phyloP scores from a whole-genome alignment of 2,329 filamentous ascomycete species.

The Aspergillus pseudonomiae region DNA sequence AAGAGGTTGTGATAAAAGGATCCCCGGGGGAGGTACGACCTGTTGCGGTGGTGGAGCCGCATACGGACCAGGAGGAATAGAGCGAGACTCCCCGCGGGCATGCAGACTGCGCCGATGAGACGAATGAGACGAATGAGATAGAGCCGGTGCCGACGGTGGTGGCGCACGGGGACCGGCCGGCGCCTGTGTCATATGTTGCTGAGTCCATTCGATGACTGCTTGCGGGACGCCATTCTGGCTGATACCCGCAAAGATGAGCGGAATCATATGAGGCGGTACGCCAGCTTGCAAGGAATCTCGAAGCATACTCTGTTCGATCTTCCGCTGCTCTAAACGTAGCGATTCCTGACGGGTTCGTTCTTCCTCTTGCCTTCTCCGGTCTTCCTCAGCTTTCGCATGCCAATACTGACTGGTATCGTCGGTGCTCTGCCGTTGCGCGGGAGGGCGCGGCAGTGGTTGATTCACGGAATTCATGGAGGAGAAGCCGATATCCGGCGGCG shows the following conservation, averaged over 20 bases:
- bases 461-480: slow-evolving; percentile 46
- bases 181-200: slow-evolving; percentile 62
- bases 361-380: slow-evolving; percentile 67
- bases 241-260: slow-evolving; percentile 74
- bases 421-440: slow-evolving; percentile 66
- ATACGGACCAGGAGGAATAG: slow-evolving; percentile 39
- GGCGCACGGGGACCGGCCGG: slow-evolving; percentile 24
- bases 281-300: slow-evolving; percentile 69
- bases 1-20: slow-evolving; percentile 30
- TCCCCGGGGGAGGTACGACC: slow-evolving; percentile 18
- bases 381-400: slow-evolving; percentile 73
- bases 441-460: slow-evolving; percentile 62
- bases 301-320: slow-evolving; percentile 73
- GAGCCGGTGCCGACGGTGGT: slow-evolving; percentile 25
- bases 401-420: slow-evolving; percentile 74
- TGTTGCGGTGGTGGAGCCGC: slow-evolving; percentile 24
- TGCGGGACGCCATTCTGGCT: slow-evolving; percentile 64
- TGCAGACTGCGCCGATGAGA: slow-evolving; percentile 26
- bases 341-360: slow-evolving; percentile 67
- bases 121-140: slow-evolving; percentile 21
- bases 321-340: slow-evolving; percentile 71
- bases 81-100: slow-evolving; percentile 23
- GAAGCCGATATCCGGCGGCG: slow-evolving; percentile 42
- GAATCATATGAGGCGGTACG: slow-evolving; percentile 73
- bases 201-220: slow-evolving; percentile 67